Evolutionary conservation across 768 basidiomycete species (phyloP), one percentile per base, ranked within the genome.

Genomic region (Termitomyces sp.): DNA sequence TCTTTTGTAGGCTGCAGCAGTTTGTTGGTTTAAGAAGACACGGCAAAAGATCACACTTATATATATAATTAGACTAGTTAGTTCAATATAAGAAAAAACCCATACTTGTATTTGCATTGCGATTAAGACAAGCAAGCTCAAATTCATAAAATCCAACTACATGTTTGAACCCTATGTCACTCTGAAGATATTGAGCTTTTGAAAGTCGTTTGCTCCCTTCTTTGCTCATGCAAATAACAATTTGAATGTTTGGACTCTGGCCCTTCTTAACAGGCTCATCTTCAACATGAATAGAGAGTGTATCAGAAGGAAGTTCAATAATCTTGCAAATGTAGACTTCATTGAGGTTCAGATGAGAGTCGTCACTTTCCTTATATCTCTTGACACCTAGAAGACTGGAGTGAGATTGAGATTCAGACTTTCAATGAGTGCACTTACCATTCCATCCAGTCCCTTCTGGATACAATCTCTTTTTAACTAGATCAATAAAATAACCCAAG

Each of bases 91-190:
- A 33, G 32, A 33, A 10, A 33, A 33, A 6, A 4, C 20, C n/a
- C n/a, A 2, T 0, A 53, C 52, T 53, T 1, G 52, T 53, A 14
- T 53, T 53, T 8, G 52, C 38, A n/a, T 53, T 38, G 24, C n/a
- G 10, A n/a, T 53, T 26, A 42, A 53, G 10, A 10, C 40, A 38
- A 1, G 61, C 65, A 2, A 72, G 33, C 49, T 70, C 65, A 56
- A 72, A 70, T 43, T 72, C 65, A 14, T 66, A 57, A 40, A 65
- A 72, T 0, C 69, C 66, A 1, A 61, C 60, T 5, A 70, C 57
- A 8, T 66, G 56, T 26, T 68, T 68, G 61, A 69, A 70, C 0
- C 57, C 61, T 26, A 70, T 72, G 55, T 72, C 64, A 26, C 67
- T 66, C 54, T 72, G 68, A 9, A 69, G 18, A 48, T 65, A 70